Evolutionary conservation across 2,329 filamentous ascomycete species (phyloP), one percentile per base, ranked within the genome.

Genomic region (Fusarium protoensiforme): DNA sequence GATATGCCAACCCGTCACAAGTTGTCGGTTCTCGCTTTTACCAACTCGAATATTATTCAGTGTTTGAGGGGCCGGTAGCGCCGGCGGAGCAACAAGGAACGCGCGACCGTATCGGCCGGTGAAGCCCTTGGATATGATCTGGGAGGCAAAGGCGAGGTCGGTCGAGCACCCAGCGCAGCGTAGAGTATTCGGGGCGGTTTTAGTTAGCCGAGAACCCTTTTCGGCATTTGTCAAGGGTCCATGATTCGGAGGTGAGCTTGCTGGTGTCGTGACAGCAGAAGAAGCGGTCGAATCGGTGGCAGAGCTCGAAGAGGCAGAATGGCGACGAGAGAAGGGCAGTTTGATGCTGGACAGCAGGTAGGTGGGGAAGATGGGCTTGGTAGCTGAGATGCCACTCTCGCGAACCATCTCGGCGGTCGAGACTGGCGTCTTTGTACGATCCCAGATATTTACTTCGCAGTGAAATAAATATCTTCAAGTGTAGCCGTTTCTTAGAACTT

Each of bases 101-200:
- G 90, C 91, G 27, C 90, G 87, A 7, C 91, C 91, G 79, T 92
- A 87, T 22, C 90, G 89, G 20, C 91, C 91, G 0, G 88, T 91
- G 82, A 92, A 93, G 71, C 89, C 88, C 78, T 92, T 92, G 71
- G 87, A 90, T 41, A 92, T 86, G 68, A 92, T 88, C 78, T 92
- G 90, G 14, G 87, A 85, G 18, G 84, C 79, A 76, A 90, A 89
- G 20, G 89, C 90, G n/a, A 92, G 79, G 79, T 92, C 89, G 63
- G 87, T 83, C 14, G 88, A 85, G 83, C 91, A 92, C 58, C 81
- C 84, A 36, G 84, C 83, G 81, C 91, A 92, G 72, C 89, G 86
- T 58, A 92, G 81, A 2, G 88, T 90, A 76, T 89, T 85, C 7
- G 89, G 88, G 1, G 84, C 83, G 27, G 80, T 79, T 65, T 84